phyloP scores from a whole-genome alignment of 345 rosid species.

The Psidium friedrichsthalianum region DNA sequence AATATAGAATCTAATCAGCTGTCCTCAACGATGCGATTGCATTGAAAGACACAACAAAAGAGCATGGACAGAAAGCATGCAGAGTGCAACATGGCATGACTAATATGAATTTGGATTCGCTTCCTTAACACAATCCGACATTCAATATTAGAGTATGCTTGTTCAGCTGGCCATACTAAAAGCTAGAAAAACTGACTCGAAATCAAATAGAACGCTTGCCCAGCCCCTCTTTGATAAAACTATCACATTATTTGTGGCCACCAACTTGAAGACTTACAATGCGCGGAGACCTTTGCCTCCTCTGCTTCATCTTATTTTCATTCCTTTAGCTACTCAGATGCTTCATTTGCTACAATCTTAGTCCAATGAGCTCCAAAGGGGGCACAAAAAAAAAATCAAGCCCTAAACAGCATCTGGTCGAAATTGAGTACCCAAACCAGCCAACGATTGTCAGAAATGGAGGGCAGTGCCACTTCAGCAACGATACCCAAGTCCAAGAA shows the following conservation, averaged over 20 bases:
- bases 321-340: not conserved
- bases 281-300: not conserved
- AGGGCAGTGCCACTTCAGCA: not conserved
- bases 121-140: not conserved
- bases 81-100: not conserved
- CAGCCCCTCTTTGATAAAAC: not conserved
- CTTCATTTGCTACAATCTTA: not conserved
- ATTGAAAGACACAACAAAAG: not conserved
- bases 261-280: not conserved
- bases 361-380: not conserved
- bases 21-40: not conserved
- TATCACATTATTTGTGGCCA: not conserved
- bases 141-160: not conserved
- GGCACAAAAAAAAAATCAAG: not conserved
- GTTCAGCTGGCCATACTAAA: not conserved
- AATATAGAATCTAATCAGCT: not conserved
- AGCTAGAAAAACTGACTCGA: not conserved
- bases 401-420: not conserved
- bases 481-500: not conserved
- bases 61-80: not conserved
- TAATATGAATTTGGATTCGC: not conserved
- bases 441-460: not conserved
- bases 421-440: not conserved
- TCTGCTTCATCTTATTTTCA: not conserved
- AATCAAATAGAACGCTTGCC: not conserved